Base-by-base conservation (phyloP, 139 green algal species). In the Coelastrella sp. region DNA sequence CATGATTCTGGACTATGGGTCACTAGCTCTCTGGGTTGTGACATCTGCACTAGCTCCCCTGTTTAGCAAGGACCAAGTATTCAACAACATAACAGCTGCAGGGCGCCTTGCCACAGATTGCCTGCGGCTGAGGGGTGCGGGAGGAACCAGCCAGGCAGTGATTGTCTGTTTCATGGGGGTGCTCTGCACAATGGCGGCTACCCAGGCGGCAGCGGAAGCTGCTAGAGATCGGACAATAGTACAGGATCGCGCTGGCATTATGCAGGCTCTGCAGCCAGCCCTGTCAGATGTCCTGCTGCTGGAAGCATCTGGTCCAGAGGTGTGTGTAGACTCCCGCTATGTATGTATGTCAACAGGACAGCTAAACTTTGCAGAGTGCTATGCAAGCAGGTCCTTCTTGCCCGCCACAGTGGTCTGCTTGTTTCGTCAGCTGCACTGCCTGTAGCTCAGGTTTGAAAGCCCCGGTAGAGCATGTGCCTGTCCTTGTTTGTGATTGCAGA, bases 1-100 rank as follows among this genome's bases (percentile, higher is more conserved):
- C 8, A 79, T 88, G 83, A 7, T 88, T 14, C 65, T 80, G 32
- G 68, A 80, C 17, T 88, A 79, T 22, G n/a, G 56, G 13, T 66
- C 47, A 54, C n/a, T 79, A 10, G 68, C 68, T 54, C 68, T 80
- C 3, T 80, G 83, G 66, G 54, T 80, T 54, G 65, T 58, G 8
- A 87, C 64, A 7, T 58, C 23, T 78, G 82, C 64, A 14, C 16
- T 78, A 11, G 23, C 64, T 47, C 23, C 64, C 20, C 7, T 76
- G 23, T 32, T 78, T 10, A 87, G n/a, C 73, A 60, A 64, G 10
- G 60, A 57, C 5, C 16, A 87, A 10, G 64, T 87, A 17, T 61
- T 71, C 20, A 17, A 66, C 22, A 60, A 87, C 19, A 60, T 87
- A 6, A 23, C 23, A 65, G 60, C 6, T 78, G 60, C 82, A 60